These are phyloP conservation scores for Pleomassaria siparia DNA, from an alignment of 2,329 filamentous ascomycete genomes.

Conservation along the genomic window DNA sequence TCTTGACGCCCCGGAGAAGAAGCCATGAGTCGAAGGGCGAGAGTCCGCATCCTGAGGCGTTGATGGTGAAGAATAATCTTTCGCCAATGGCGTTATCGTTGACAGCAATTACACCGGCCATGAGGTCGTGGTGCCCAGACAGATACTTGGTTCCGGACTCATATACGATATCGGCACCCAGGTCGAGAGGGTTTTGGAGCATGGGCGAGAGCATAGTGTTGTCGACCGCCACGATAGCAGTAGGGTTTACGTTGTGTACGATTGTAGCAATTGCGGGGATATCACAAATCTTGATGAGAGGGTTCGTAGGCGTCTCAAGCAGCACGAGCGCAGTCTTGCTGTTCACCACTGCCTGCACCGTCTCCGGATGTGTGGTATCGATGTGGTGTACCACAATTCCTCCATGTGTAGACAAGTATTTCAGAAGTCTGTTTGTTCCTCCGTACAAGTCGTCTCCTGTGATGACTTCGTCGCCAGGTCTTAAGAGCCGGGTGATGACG, in stretches of 20 bases:
- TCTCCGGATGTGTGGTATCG: constrained; percentile 80
- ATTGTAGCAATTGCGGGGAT: constrained; percentile 76
- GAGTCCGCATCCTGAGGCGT: constrained; percentile 90
- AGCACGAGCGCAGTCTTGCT: constrained; percentile 92
- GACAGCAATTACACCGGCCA: constrained; percentile 94
- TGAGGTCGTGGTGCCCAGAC: constrained; percentile 96
- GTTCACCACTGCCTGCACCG: constrained; percentile 68
- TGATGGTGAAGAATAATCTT: constrained; percentile 95
- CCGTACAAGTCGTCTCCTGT: constrained; percentile 97
- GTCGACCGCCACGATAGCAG: constrained; percentile 85
- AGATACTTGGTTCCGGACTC: constrained; percentile 98
- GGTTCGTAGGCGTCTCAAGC: constrained; percentile 95
- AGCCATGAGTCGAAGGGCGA: constrained; percentile 96
- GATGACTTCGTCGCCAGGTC: constrained; percentile 93
- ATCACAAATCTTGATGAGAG: constrained; percentile 96
- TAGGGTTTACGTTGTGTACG: constrained; percentile 75
- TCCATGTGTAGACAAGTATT: constrained; percentile 84
- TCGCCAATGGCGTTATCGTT: constrained; percentile 82
- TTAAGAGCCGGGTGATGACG: constrained; percentile 87
- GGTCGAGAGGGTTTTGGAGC: constrained; percentile 87
- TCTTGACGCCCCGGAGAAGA: constrained; percentile 93
- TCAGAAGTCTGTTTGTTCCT: constrained; percentile 89
- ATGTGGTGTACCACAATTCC: constrained; percentile 95
- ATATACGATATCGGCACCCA: constrained; percentile 95
- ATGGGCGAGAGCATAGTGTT: constrained; percentile 99